Evolutionary conservation across 2,329 filamentous ascomycete species (phyloP).

Genomic region (Fusarium sp.): DNA sequence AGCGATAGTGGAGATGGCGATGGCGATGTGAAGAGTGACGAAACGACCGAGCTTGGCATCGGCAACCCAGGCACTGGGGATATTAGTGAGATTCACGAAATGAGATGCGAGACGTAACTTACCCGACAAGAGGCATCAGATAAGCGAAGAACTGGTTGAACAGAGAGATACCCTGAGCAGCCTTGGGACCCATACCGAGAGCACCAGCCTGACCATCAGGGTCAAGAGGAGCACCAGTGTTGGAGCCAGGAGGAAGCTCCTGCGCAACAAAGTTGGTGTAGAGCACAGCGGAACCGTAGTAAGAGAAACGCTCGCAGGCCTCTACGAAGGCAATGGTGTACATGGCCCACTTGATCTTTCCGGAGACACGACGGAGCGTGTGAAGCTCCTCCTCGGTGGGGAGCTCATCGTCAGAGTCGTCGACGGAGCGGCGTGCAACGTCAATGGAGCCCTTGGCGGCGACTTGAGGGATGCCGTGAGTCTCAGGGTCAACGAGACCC

Average conservation of each 20-base stretch:
- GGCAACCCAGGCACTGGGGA: slow-evolving; percentile 62
- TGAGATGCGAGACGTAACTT: slow-evolving; percentile 33
- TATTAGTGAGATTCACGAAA: slow-evolving; percentile 4
- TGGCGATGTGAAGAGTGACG: slow-evolving; percentile 76
- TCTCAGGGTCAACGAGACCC: slow-evolving; percentile 49
- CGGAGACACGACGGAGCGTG: slow-evolving; percentile 72
- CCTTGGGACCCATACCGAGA: slow-evolving; percentile 67
- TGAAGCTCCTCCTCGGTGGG: slow-evolving; percentile 71
- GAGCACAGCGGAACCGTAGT: slow-evolving; percentile 77
- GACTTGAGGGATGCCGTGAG: slow-evolving; percentile 43
- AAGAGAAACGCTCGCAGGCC: slow-evolving; percentile 80
- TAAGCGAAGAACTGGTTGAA: slow-evolving; percentile 73
- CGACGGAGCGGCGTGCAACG: slow-evolving; percentile 44
- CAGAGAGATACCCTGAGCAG: slow-evolving; percentile 60
- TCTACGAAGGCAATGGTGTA: slow-evolving; percentile 80
- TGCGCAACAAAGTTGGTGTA: slow-evolving; percentile 75
- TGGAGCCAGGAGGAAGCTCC: slow-evolving; percentile 63
- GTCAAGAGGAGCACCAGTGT: slow-evolving; percentile 60
- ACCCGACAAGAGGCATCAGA: slow-evolving; percentile 68
- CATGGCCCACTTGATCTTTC: slow-evolving; percentile 71
- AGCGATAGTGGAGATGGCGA: slow-evolving; percentile 72
- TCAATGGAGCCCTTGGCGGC: slow-evolving; percentile 48
- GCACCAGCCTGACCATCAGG: slow-evolving; percentile 59
- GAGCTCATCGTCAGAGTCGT: slow-evolving; percentile 45
- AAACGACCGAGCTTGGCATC: slow-evolving; percentile 80